A percentile compares a stretch with the other conserved stretches of the same genome.
Conservation (phyloP, 169 alveolate species). For the Cryptosporidium felis region DNA sequence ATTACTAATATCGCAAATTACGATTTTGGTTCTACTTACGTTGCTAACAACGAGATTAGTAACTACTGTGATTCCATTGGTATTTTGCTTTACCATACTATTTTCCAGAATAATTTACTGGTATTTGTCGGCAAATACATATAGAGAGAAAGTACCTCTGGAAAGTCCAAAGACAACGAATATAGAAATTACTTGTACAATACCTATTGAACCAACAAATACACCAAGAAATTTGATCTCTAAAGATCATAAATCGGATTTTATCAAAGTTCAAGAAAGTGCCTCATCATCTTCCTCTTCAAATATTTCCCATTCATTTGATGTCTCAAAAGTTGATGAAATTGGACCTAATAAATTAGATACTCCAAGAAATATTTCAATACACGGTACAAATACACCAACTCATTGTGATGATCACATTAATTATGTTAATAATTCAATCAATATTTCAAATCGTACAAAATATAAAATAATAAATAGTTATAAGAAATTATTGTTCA, state of each 20-base stretch:
- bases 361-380: too few relatives aligned
- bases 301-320: background rate
- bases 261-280: background rate
- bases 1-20: background rate
- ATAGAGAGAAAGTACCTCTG: constrained; percentile 19
- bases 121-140: constrained; percentile 14
- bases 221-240: constrained; percentile 25
- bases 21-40: background rate
- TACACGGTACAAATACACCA: too few relatives aligned
- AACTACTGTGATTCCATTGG: constrained; percentile 56
- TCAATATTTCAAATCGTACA: background rate
- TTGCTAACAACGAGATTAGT: constrained; percentile 37
- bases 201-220: constrained; percentile 53
- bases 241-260: background rate
- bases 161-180: background rate
- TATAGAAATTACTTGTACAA: constrained; percentile 22
- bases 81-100: constrained; percentile 3
- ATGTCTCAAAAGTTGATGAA: constrained; percentile 7
- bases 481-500: background rate
- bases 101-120: constrained; percentile 35
- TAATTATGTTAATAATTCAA: background rate
- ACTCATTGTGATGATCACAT: too few relatives aligned
- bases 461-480: background rate
- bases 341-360: too few relatives aligned
- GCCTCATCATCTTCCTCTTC: background rate